Base-by-base conservation (phyloP, 2,329 filamentous ascomycete species). In the Penicillium sp. region DNA sequence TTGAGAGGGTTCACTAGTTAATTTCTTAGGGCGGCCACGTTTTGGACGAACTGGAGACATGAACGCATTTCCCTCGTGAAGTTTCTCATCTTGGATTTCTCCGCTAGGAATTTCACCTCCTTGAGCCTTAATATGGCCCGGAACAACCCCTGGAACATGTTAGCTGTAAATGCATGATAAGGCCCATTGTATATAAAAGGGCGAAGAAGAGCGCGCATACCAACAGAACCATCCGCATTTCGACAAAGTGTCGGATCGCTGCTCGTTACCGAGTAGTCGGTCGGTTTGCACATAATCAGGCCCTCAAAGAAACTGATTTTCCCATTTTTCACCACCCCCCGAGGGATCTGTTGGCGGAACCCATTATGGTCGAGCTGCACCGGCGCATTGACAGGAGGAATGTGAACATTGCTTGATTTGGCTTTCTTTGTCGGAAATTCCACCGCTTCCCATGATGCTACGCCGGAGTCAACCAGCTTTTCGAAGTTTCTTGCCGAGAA, bases 391-490 rank as follows among this genome's bases (percentile, higher is more conserved):
- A 63, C 44, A 10, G 59, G 44, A 11, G 59, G 56, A 30, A 60
- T 40, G 14, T 41, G 31, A 31, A 57, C 38, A 35, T 56, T 46
- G 37, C 45, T 46, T 29, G 51, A 48, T 50, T 64, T 61, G 43
- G 44, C 16, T 47, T 57, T 49, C 51, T 60, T 58, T 35, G 58
- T 45, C 35, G 50, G 39, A 16, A 61, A 60, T 31, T 63, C 59
- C 4, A 77, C 71, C n/a, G 70, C 73, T 40, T 73, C 73, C 76
- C 76, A 79, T 5, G 62, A 59, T 4, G 70, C 65, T 15, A 68
- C 59, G 2, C 73, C 72, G 17, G 58, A 54, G 12, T 73, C 67
- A 2, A 77, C 76, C 7, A 75, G 67, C 39, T 70, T 66, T 12
- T 70, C 59, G 36, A 78, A 80, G 37, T 75, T 71, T 1, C 54